Evolutionary conservation across 225 moss, liverwort and hornwort species (phyloP), one percentile per base, ranked within the genome.

Genomic region (Physcomitrellopsis africana): DNA sequence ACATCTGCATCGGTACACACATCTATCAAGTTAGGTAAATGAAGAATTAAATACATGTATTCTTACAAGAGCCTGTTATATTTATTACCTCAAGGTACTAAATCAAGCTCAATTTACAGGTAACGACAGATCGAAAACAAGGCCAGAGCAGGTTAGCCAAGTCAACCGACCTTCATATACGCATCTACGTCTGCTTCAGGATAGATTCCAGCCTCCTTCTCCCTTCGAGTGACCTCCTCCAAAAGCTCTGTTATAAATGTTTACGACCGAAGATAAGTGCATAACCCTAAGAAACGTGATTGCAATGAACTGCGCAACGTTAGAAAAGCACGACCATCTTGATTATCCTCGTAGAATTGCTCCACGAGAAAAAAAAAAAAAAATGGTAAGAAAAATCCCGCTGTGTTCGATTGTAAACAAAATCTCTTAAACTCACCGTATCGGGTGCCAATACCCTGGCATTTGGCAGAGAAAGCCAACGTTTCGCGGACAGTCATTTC

Each of bases 401-500:
- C 29, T 29, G 4, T 29, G 29, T 1, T 29, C 29, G 29, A 29
- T 29, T 29, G 29, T 29, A 4, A 29, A 37, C 1, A 24, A 7
- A 37, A 37, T 37, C 32, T 37, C 32, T 2, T 2, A 37, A 37
- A 37, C 60, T 37, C 47, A 89, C 89, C 89, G 11, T 89, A 89
- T 72, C 82, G 77, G 44, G 80, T 79, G 37, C 89, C 89, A 3
- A 63, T 7, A 15, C 89, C 89, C 68, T 89, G 89, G 67, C 86
- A 86, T 26, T 71, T 75, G 48, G 84, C 84, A 7, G 89, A 89
- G 23, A 89, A 89, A n/a, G 84, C 76, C 3, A 89, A 23, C 0
- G 86, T 84, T 74, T 89, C 89, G 0, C 89, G 69, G 15, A 89
- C 89, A 9, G 89, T 89, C 89, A 89, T 84, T 46, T 89, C 84